phyloP scores from a whole-genome alignment of 1,284 basidiomycete genomes.

The Schizopora paradoxa region DNA sequence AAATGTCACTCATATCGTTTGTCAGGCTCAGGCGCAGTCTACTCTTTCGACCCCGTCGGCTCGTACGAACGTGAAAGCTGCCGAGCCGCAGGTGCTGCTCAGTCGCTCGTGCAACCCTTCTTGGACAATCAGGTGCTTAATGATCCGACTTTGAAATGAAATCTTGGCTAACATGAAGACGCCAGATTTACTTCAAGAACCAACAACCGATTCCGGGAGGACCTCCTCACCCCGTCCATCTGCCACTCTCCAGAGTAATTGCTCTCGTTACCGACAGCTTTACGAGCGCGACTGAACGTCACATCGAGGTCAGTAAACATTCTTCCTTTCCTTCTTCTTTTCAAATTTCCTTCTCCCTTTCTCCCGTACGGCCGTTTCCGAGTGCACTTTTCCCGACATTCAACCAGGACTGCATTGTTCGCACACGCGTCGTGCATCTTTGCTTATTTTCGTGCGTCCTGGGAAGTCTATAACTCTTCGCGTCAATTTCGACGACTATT shows the following conservation, averaged over 20 bases:
- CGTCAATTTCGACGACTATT: background rate
- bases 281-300: conserved; percentile 90
- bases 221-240: conserved; percentile 68
- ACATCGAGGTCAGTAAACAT: conserved; percentile 72
- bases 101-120: conserved; percentile 89
- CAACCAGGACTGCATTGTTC: too few relatives aligned
- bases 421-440: too few relatives aligned
- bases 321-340: conserved; percentile 14
- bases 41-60: conserved; percentile 95
- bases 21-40: conserved; percentile 86
- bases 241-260: conserved; percentile 77
- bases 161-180: background rate
- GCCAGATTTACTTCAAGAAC: conserved; percentile 94
- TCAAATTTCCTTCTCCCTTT: conserved; percentile 8
- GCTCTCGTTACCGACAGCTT: conserved; percentile 89
- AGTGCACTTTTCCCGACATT: background rate
- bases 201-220: conserved; percentile 61
- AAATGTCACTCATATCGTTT: background rate
- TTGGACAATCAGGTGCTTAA: conserved; percentile 86
- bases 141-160: background rate
- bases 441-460: too few relatives aligned
- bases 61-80: conserved; percentile 94
- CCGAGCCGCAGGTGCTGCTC: conserved; percentile 89
- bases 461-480: background rate
- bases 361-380: conserved; percentile 11